phyloP scores from a whole-genome alignment of 164 flowering plant genomes.

The Chimonanthus salicifolius region DNA sequence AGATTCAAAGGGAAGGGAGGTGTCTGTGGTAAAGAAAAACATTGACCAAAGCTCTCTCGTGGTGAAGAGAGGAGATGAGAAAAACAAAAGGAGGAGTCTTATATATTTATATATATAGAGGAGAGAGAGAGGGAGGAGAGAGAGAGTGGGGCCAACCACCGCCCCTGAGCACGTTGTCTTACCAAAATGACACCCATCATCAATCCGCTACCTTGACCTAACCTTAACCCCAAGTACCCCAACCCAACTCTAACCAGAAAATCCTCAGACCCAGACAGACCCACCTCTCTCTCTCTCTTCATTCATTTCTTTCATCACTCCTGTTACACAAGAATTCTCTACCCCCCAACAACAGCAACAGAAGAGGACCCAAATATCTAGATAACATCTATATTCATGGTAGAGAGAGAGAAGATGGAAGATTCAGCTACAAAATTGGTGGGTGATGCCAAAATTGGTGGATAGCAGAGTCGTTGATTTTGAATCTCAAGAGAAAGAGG shows the following conservation, averaged over 20 bases:
- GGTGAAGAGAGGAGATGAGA: too few species aligned
- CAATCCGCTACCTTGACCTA: conserved; percentile 49
- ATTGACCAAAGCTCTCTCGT: too few species aligned
- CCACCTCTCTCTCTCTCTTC: conserved; percentile 13
- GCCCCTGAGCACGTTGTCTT: conserved; percentile 79
- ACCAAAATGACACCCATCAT: conserved; percentile 24
- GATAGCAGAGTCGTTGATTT: conserved; percentile 20
- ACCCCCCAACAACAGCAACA: conserved; percentile 11
- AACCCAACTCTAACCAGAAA: conserved; percentile 8
- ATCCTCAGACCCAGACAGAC: neutral
- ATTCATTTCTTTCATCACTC: conserved; percentile 16
- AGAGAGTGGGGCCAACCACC: conserved; percentile 45
- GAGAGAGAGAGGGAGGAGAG: too few species aligned
- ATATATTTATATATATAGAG: too few species aligned
- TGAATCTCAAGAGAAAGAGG: conserved; percentile 1
- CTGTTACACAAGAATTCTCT: neutral
- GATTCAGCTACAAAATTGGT: conserved; percentile 33
- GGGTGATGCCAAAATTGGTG: conserved; percentile 21
- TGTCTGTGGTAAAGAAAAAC: too few species aligned
- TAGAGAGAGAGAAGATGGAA: neutral
- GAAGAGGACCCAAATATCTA: conserved; percentile 13
- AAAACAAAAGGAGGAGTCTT: too few species aligned
- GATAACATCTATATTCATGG: neutral
- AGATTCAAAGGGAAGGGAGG: too few species aligned
- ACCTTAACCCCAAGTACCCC: conserved; percentile 36